A percentile compares a stretch with the other conserved stretches of the same genome.
Conservation (phyloP, 1,284 basidiomycete genomes). For the Ustilago nuda region DNA sequence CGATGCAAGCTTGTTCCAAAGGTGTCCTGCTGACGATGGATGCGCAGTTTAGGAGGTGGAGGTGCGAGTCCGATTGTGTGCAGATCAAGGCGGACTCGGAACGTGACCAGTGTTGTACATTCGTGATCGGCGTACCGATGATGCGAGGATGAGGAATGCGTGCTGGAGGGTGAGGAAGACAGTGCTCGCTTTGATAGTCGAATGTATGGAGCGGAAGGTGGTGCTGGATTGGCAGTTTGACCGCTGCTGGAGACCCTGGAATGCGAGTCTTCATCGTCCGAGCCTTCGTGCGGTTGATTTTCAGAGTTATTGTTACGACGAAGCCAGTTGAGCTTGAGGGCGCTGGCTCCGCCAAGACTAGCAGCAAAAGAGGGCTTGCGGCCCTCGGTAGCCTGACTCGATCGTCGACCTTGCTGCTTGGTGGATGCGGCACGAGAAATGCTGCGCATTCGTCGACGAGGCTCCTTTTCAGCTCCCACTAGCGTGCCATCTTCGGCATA, state of each 20-base stretch:
- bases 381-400: constrained; percentile 31
- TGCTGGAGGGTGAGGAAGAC: constrained; percentile 20
- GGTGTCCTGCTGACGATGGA: constrained; percentile 22
- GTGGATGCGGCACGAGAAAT: constrained; percentile 42
- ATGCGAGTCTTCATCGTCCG: constrained; percentile 45
- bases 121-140: constrained; percentile 23
- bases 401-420: constrained; percentile 18
- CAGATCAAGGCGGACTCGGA: constrained; percentile 60
- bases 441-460: constrained; percentile 39
- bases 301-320: constrained; percentile 37
- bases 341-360: constrained; percentile 37
- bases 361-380: constrained; percentile 50
- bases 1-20: constrained; percentile 18
- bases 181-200: constrained; percentile 28
- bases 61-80: constrained; percentile 56
- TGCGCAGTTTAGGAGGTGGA: constrained; percentile 35
- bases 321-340: constrained; percentile 49
- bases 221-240: constrained; percentile 20
- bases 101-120: constrained; percentile 23
- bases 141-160: constrained; percentile 19
- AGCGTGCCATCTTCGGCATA: constrained; percentile 30
- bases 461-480: constrained; percentile 35
- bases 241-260: constrained; percentile 38
- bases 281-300: constrained; percentile 28
- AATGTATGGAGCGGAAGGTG: constrained; percentile 45